Base-by-base conservation (phyloP, 2,329 filamentous ascomycete genomes). In the Pyrenophora seminiperda region DNA sequence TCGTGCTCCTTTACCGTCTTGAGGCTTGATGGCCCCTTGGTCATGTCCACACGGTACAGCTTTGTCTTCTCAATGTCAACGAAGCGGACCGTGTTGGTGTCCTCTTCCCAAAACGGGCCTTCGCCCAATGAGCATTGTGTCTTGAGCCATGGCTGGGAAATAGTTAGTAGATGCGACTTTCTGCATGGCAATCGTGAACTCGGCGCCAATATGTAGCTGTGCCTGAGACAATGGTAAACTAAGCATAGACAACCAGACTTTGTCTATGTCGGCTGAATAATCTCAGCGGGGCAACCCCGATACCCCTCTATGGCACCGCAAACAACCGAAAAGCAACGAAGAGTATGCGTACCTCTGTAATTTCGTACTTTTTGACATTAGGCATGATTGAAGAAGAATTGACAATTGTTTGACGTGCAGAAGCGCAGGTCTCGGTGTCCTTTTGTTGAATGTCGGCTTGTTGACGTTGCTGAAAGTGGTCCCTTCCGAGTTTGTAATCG, bases 41-140 rank as follows among this genome's bases (percentile, higher is more conserved):
- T 68, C 18, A 95, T 77, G 62, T 90, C 81, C 52, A 94, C 80
- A 39, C 82, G 81, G 76, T 94, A 88, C 37, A 96, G 68, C 54
- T 85, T 84, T 68, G 88, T 82, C 68, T 88, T 84, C 72, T 87
- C 88, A 74, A 96, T 92, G 74, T 97, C 92, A 54, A 92, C 84
- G 71, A 91, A 91, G 57, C 89, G 88, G 50, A 93, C 76, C 38
- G 78, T 81, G 70, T 89, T 81, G 41, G 81, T 84, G 17, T 75
- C 76, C 50, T 81, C 76, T 71, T 91, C 88, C 76, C 85, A 90
- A 75, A 85, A 90, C 1, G 89, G 89, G 0, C 83, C 89, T 73
- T 93, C 89, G 57, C 86, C 88, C 22, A 92, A 80, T 11, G 76
- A 77, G 75, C 87, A 90, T 58, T 83, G 80, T 47, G 83, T 74